Conservation (phyloP, 108 stramenopile species). For the Fragilariopsis cylindrus region DNA sequence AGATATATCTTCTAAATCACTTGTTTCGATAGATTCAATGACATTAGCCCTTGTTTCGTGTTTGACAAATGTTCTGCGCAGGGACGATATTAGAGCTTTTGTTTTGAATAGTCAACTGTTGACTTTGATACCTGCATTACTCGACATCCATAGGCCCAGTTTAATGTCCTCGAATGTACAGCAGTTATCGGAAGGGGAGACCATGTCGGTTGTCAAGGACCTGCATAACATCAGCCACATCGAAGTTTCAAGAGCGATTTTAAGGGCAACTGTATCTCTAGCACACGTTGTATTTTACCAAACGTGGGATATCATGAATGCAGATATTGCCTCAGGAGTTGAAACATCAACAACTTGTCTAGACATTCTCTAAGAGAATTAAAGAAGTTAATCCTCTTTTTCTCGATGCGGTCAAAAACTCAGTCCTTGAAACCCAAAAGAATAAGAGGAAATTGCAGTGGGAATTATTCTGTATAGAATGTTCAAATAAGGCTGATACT, state of each 20-base stretch:
- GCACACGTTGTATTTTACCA: constrained; percentile 38
- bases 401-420: not conserved
- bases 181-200: not conserved
- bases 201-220: constrained; percentile 19
- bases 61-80: constrained; percentile 22
- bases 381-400: constrained; percentile 1
- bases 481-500: constrained; percentile 5
- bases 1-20: not conserved
- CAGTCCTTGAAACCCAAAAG: not conserved
- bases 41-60: constrained; percentile 21
- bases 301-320: constrained; percentile 5
- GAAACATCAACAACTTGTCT: constrained; percentile 14
- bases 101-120: not conserved
- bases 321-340: too few relatives aligned
- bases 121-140: not conserved
- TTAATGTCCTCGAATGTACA: not conserved
- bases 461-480: constrained; percentile 18
- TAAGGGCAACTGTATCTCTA: constrained; percentile 30
- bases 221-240: constrained; percentile 20
- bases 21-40: constrained; percentile 26
- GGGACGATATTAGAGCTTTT: constrained; percentile 11
- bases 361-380: constrained; percentile 25
- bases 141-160: not conserved
- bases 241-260: constrained; percentile 35
- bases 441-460: constrained; percentile 17